A percentile compares a stretch with the other conserved stretches of the same genome.
phyloP scores from a whole-genome alignment of 805 yeast species.

The Saccharomycopsis selenospora region DNA sequence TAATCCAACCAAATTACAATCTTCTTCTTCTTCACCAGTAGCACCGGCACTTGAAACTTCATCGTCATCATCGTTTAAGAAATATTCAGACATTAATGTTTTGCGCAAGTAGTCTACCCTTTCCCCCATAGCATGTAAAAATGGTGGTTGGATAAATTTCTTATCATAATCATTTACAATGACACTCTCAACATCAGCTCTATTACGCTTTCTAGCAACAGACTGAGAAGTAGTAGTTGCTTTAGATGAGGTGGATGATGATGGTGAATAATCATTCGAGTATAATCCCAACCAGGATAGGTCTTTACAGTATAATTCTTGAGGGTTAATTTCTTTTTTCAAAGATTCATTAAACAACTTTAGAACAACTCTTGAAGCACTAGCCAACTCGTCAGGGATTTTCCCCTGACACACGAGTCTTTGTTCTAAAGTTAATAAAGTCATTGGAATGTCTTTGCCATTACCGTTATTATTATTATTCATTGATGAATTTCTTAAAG shows the following conservation, averaged over 20 bases:
- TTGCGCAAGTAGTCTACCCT: constrained; percentile 16
- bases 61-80: neutral
- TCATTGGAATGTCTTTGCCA: neutral
- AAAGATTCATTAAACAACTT: constrained; percentile 13
- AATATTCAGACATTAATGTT: constrained; percentile 4
- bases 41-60: neutral
- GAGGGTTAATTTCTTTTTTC: constrained; percentile 7
- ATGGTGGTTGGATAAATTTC: neutral
- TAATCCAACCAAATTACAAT: neutral
- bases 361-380: constrained; percentile 5
- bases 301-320: constrained; percentile 9
- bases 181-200: neutral
- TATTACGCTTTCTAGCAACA: no score
- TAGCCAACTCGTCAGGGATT: constrained; percentile 13
- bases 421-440: constrained; percentile 12
- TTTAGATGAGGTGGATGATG: neutral
- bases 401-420: constrained; percentile 16
- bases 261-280: neutral
- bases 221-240: neutral
- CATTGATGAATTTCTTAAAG: neutral
- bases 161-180: neutral
- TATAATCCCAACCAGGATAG: constrained; percentile 15
- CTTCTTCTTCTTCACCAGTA: neutral
- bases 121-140: constrained; percentile 3
- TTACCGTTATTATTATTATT: neutral